Base-by-base conservation (phyloP, 805 yeast genomes). In the Candida nemodendra region DNA sequence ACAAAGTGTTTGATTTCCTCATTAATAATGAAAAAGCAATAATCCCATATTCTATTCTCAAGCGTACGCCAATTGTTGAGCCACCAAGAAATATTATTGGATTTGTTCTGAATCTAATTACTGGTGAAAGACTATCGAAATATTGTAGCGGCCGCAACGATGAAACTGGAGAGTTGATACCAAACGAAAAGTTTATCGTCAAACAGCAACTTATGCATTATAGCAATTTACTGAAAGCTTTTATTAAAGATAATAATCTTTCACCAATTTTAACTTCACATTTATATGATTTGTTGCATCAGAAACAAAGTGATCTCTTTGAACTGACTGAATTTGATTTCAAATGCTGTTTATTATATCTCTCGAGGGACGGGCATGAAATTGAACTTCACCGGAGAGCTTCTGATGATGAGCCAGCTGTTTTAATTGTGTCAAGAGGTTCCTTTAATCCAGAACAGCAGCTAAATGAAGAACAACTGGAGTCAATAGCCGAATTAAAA, bases 401-500 rank as follows among this genome's bases (percentile, higher is more conserved):
- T 6, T 17, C 19, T 2, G 28, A 27, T 9, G 37, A 34, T 11
- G 30, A 30, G 5, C 18, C 18, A 12, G 31, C 19, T 8, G 34
- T 39, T 7, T 21, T 24, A 3, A 13, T 14, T 16, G 5, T 21
- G 22, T 25, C 14, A 3, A 12, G 22, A 7, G 30, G 27, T 5
- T 11, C 23, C 2, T 24, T 29, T 2, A 24, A 33, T 12, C 38
- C 43, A 11, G 38, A 44, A 5, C 30, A 34, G 9, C 41, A 44
- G 17, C 24, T 48, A 19, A 40, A 38, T 8, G 17, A 22, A 3
- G 54, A 44, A 19, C 54, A 51, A 14, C 29, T 52, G 6, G 34
- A 44, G 28, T 39, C 60, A 7, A 48, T 57, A 16, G 57, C 61
- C 7, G 51, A 51, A n/a, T 39, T 59, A 30, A 58, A 55, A 19